Evolutionary conservation across 192 early-diverging fungal genomes (phyloP), one percentile per base, ranked within the genome.

Genomic region (Diversispora epigaea): DNA sequence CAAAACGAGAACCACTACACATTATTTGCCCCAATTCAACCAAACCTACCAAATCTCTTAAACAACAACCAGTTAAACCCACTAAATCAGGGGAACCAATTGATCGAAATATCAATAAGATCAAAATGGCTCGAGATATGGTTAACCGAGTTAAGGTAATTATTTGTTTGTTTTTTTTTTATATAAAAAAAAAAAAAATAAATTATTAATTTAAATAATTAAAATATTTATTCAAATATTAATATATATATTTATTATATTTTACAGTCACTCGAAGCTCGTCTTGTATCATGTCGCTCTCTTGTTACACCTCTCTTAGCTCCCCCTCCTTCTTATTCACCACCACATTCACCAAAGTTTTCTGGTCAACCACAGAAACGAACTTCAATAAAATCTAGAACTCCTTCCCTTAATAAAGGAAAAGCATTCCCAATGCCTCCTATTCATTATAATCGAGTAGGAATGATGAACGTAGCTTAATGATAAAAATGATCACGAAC

Each of bases 41-140:
- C n/a, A n/a, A n/a, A n/a, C n/a, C n/a, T n/a, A n/a, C n/a, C n/a
- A 45, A 46, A 47, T 58, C 47, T 67, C 50, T 50, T 67, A 47
- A 55, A 67, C 45, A 78, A 70, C 60, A 60, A 49, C 32, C 17
- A 71, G 15, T 52, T 22, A 50, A 43, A 52, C 6, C 19, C 47
- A 12, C 12, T 56, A 58, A 71, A 60, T 10, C 45, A 41, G 8
- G 50, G 22, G 62, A 3, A 21, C 55, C 55, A 46, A 45, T 43
- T 0, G 69, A 79, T 32, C 73, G 77, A 40, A 77, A 81, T 15
- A 79, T 83, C 15, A 90, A 89, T 76, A 88, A 90, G 10, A 86
- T 89, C 62, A 84, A 85, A 43, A 84, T 89, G 78, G 88, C 92
- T 8, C 90, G 92, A 69, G 89, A 92, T 43, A 92, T 93, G 80